Evolutionary conservation across 2,329 filamentous ascomycete species (phyloP).

Genomic region (Curvularia spicifera): DNA sequence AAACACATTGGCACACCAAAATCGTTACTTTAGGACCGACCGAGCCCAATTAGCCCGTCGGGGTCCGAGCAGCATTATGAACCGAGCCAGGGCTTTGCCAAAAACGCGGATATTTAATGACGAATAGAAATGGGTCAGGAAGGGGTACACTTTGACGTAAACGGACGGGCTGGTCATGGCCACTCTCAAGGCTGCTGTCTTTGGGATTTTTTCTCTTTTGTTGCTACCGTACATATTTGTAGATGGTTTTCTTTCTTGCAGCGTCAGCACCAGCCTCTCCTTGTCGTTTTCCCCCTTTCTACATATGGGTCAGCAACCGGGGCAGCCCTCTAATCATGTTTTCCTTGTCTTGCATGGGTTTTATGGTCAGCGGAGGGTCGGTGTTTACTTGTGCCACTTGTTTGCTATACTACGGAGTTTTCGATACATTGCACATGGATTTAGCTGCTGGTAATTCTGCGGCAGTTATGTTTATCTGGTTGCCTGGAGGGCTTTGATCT

Average conservation of each 20-base stretch:
- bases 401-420: constrained; percentile 35
- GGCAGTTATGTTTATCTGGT: constrained; percentile 15
- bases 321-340: constrained; percentile 44
- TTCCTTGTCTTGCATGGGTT: constrained; percentile 42
- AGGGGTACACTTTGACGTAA: constrained; percentile 45
- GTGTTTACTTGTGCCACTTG: constrained; percentile 22
- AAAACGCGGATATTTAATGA: constrained; percentile 46
- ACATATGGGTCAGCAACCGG: constrained; percentile 22
- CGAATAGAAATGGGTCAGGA: constrained; percentile 44
- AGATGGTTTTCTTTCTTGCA: constrained; percentile 38
- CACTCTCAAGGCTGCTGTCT: constrained; percentile 32
- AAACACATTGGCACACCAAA: constrained; percentile 38
- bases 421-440: constrained; percentile 47
- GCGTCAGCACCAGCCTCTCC: constrained; percentile 37
- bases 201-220: constrained; percentile 30
- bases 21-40: constrained; percentile 19
- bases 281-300: constrained; percentile 26
- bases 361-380: constrained; percentile 35
- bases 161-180: constrained; percentile 37
- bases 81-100: constrained; percentile 28
- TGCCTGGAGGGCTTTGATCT: constrained; percentile 22
- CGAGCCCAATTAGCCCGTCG: constrained; percentile 10
- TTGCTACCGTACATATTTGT: constrained; percentile 49
- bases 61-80: constrained; percentile 31
- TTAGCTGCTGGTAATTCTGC: constrained; percentile 35